Percentiles rank a stretch among this genome's conserved stretches.
These are phyloP conservation scores for Eleusine indica DNA, from an alignment of 176 grass and related monocot genomes.

Conservation along the genomic window DNA sequence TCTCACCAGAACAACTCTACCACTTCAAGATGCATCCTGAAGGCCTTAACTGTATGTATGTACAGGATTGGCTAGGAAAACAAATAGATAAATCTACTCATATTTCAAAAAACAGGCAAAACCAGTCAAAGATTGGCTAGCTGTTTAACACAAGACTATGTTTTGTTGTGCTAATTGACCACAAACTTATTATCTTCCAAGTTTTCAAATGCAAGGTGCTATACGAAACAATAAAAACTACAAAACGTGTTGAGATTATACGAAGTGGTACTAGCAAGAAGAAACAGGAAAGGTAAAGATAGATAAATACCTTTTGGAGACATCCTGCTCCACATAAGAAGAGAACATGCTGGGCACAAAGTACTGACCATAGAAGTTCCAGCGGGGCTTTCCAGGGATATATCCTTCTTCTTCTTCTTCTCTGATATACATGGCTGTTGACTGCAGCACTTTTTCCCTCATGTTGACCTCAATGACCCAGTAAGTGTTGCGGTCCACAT, in stretches of 20 bases:
- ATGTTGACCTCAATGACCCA: constrained; percentile 26
- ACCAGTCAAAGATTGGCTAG: no score
- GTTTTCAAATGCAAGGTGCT: no score
- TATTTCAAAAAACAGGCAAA: no score
- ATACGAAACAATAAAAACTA: no score
- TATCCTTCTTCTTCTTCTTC: not conserved
- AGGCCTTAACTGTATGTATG: no score
- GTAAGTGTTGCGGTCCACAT: not conserved
- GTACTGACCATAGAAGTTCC: not conserved
- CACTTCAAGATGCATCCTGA: no score
- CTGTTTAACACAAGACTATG: no score
- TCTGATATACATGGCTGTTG: not conserved
- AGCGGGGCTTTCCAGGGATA: not conserved
- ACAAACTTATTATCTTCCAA: no score
- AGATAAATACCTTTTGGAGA: constrained; percentile 17
- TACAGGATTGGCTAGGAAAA: no score
- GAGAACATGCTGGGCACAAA: constrained; percentile 10
- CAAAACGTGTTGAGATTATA: not conserved
- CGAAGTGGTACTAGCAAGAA: not conserved
- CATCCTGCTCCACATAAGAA: constrained; percentile 18
- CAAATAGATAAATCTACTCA: no score
- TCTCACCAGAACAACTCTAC: no score
- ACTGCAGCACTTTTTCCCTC: not conserved
- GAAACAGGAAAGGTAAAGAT: not conserved
- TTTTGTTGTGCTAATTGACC: no score